These are phyloP conservation scores for Neurospora sp. DNA, from an alignment of 495 filamentous ascomycete species.

Conservation along the genomic window DNA sequence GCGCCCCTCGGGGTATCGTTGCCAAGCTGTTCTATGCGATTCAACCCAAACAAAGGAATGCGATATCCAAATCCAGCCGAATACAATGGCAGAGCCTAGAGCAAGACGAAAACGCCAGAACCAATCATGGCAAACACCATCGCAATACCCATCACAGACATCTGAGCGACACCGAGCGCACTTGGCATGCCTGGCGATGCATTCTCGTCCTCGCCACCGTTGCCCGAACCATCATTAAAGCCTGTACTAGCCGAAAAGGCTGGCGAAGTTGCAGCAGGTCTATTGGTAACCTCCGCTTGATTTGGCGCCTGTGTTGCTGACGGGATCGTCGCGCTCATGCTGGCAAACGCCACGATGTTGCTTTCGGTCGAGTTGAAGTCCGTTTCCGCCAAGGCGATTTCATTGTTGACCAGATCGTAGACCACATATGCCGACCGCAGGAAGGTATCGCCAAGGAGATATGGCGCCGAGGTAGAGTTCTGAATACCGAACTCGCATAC, in stretches of 20 bases:
- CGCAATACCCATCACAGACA: slow-evolving; percentile 25
- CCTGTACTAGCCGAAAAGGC: slow-evolving; percentile 31
- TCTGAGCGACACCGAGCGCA: slow-evolving; percentile 23
- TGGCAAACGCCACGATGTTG: slow-evolving; percentile 43
- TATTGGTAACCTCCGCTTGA: slow-evolving; percentile 26
- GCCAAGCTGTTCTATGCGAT: not conserved
- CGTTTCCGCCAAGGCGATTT: slow-evolving; percentile 77
- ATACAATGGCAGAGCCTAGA: slow-evolving; percentile 1
- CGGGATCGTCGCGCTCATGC: slow-evolving; percentile 39
- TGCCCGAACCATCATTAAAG: slow-evolving; percentile 13
- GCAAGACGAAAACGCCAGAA: slow-evolving; percentile 30
- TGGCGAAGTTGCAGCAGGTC: slow-evolving; percentile 19
- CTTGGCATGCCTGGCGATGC: slow-evolving; percentile 19
- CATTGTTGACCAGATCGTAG: slow-evolving; percentile 82
- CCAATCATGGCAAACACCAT: slow-evolving; percentile 31
- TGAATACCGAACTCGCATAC: slow-evolving; percentile 71
- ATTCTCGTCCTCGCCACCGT: slow-evolving; percentile 12
- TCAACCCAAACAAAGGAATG: not conserved
- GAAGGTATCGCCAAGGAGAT: slow-evolving; percentile 90
- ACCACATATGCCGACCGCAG: slow-evolving; percentile 89
- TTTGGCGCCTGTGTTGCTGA: slow-evolving; percentile 36
- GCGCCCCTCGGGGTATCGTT: not conserved
- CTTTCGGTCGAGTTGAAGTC: slow-evolving; percentile 67
- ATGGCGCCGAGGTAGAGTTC: slow-evolving; percentile 48
- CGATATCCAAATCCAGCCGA: not conserved